phyloP scores from a whole-genome alignment of 768 basidiomycete genomes.

The Pleurotus platypus region DNA sequence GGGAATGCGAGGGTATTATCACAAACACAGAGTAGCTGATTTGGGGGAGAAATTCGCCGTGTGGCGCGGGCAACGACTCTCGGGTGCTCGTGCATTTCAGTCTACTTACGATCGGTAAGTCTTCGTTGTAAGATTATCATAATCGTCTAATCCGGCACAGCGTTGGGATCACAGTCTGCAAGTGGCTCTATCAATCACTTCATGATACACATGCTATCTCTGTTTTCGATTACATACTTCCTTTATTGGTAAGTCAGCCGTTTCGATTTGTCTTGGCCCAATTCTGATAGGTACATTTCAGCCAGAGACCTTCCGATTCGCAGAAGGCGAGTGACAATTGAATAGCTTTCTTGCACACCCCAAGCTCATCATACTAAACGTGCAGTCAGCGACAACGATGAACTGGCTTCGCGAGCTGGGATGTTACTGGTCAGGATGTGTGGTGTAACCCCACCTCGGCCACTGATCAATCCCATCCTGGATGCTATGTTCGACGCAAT shows the following conservation, averaged over 20 bases:
- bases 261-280: background rate
- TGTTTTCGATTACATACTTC: conserved; percentile 78
- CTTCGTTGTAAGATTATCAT: background rate
- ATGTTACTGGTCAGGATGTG: conserved; percentile 80
- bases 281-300: conserved; percentile 21
- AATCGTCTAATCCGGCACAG: conserved; percentile 25
- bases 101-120: conserved; percentile 79
- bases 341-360: too few relatives aligned
- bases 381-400: conserved; percentile 70
- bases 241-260: conserved; percentile 58
- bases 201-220: conserved; percentile 77
- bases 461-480: conserved; percentile 66
- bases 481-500: conserved; percentile 75
- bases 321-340: conserved; percentile 46
- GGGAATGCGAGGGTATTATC: conserved; percentile 65
- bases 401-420: conserved; percentile 61
- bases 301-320: conserved; percentile 75
- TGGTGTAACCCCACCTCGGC: conserved; percentile 73
- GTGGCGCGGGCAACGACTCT: conserved; percentile 68
- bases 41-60: conserved; percentile 61
- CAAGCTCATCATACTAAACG: background rate
- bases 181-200: conserved; percentile 72
- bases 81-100: conserved; percentile 77
- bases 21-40: conserved; percentile 52
- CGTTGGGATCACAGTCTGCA: conserved; percentile 65